Conservation (phyloP, 345 rosid species). For the Salix purpurea region DNA sequence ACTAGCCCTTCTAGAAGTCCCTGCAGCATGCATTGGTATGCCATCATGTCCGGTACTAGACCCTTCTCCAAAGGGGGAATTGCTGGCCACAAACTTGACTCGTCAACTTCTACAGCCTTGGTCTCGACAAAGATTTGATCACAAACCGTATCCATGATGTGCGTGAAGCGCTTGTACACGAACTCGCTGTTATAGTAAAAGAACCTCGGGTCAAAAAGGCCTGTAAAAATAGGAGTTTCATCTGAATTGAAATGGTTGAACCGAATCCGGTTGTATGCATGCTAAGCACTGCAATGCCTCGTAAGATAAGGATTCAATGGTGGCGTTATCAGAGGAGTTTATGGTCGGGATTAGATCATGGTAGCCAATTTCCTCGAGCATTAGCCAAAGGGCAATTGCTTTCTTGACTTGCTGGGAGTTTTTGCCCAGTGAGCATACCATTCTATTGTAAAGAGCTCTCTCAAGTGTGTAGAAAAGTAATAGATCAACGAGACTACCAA, state of each 20-base stretch:
- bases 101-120: conserved; percentile 28
- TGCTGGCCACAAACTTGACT: conserved; percentile 19
- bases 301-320: conserved; percentile 20
- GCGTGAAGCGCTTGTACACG: conserved; percentile 18
- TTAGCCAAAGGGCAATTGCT: conserved; percentile 29
- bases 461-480: conserved; percentile 32
- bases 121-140: conserved; percentile 29
- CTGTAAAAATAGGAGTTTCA: conserved; percentile 1
- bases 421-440: conserved; percentile 22
- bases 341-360: conserved; percentile 22
- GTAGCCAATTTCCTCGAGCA: conserved; percentile 31
- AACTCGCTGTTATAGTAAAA: conserved; percentile 22
- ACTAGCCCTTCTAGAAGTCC: background rate
- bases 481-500: conserved; percentile 30
- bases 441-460: conserved; percentile 29
- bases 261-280: conserved; percentile 8
- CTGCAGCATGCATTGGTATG: too few relatives aligned
- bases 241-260: conserved; percentile 1
- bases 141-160: conserved; percentile 29
- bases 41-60: background rate
- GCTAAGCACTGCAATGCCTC: conserved; percentile 25
- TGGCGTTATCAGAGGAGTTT: conserved; percentile 16
- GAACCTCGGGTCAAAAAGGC: conserved; percentile 14
- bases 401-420: conserved; percentile 18
- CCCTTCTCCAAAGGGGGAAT: background rate